A percentile compares a stretch with the other conserved stretches of the same genome.
phyloP scores from a whole-genome alignment of 345 rosid genomes.

The Raphanus sativus region DNA sequence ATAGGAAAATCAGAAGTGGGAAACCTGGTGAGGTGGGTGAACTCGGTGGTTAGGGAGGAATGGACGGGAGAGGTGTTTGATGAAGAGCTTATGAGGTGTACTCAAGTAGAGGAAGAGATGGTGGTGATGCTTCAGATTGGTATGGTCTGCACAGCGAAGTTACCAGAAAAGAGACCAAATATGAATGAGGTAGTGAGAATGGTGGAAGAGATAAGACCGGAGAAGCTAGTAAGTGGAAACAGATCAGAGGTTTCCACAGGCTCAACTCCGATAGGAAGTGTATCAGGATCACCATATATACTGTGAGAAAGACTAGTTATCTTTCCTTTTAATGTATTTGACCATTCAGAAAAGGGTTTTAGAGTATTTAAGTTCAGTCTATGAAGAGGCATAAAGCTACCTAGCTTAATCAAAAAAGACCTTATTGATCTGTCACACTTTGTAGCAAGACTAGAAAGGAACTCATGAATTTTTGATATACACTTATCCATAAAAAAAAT shows the following conservation, averaged over 20 bases:
- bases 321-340: constrained; percentile 23
- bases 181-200: constrained; percentile 66
- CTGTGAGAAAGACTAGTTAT: constrained; percentile 29
- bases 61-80: constrained; percentile 99
- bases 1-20: constrained; percentile 76
- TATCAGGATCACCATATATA: constrained; percentile 47
- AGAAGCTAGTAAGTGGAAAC: constrained; percentile 43
- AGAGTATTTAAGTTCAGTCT: constrained; percentile 15
- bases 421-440: constrained; percentile 15
- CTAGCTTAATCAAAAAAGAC: not conserved
- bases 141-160: constrained; percentile 73
- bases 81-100: constrained; percentile 71
- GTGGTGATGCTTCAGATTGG: constrained; percentile 95
- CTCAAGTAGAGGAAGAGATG: constrained; percentile 96
- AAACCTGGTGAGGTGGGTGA: constrained; percentile 92
- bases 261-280: constrained; percentile 43
- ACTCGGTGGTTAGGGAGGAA: constrained; percentile 94
- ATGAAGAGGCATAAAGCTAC: not conserved
- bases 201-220: constrained; percentile 70
- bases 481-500: not conserved
- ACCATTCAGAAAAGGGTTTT: constrained; percentile 20
- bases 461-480: constrained; percentile 4
- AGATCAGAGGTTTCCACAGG: constrained; percentile 48
- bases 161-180: constrained; percentile 80
- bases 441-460: constrained; percentile 6